phyloP scores from a whole-genome alignment of 164 flowering plant species.

The Brasenia schreberi region DNA sequence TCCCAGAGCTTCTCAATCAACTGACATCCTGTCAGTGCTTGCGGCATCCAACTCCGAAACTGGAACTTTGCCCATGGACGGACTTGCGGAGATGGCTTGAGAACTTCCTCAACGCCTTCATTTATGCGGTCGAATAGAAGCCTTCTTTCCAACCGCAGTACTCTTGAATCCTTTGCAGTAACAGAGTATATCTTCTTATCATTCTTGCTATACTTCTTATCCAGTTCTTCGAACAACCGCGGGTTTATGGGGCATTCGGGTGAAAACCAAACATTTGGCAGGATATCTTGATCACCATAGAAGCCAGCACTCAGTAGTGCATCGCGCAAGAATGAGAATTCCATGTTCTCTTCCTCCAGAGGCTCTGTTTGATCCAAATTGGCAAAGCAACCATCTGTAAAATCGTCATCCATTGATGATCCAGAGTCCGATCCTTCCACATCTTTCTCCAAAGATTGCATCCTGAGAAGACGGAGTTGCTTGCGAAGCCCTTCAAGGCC shows the following conservation, averaged over 20 bases:
- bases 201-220: slow-evolving; percentile 50
- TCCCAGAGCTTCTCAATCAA: background rate
- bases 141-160: slow-evolving; percentile 39
- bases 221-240: slow-evolving; percentile 45
- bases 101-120: slow-evolving; percentile 28
- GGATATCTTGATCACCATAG: slow-evolving; percentile 12
- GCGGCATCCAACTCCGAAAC: slow-evolving; percentile 1
- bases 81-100: slow-evolving; percentile 20
- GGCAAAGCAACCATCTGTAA: slow-evolving; percentile 12
- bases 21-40: background rate
- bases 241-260: slow-evolving; percentile 35
- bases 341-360: slow-evolving; percentile 24
- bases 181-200: slow-evolving; percentile 17
- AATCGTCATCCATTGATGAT: slow-evolving; percentile 44
- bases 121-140: slow-evolving; percentile 67
- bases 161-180: background rate
- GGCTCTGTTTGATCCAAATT: slow-evolving; percentile 1
- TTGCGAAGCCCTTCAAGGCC: slow-evolving; percentile 46
- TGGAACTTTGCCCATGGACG: slow-evolving; percentile 46
- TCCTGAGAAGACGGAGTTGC: slow-evolving; percentile 42
- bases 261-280: slow-evolving; percentile 24
- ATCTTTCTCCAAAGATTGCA: slow-evolving; percentile 26
- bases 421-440: slow-evolving; percentile 32
- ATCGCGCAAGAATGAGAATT: slow-evolving; percentile 48
- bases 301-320: slow-evolving; percentile 38